A percentile compares a stretch with the other conserved stretches of the same genome.
Evolutionary conservation across 768 basidiomycete species (phyloP).

Genomic region (Sutorius australiensis): DNA sequence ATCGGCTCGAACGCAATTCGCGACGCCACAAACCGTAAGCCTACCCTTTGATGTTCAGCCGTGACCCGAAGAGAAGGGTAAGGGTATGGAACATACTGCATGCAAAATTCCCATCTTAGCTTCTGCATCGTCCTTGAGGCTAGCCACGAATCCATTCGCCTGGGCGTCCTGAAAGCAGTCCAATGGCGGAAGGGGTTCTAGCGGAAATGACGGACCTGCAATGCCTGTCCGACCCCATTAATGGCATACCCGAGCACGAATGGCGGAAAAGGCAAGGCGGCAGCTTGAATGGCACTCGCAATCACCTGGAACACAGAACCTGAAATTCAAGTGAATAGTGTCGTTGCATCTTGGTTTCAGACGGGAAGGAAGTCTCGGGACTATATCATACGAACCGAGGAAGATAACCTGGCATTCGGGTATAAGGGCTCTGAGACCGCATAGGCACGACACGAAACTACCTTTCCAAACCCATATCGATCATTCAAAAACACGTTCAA

Average conservation of each 20-base stretch:
- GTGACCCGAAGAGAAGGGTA: constrained; percentile 11
- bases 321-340: neutral
- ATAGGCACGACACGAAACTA: neutral
- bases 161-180: constrained; percentile 39
- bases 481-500: constrained; percentile 27
- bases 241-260: constrained; percentile 41
- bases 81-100: constrained; percentile 31
- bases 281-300: constrained; percentile 36
- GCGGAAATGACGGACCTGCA: constrained; percentile 36
- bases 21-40: constrained; percentile 31
- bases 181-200: neutral
- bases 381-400: constrained; percentile 16
- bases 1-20: neutral
- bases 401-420: constrained; percentile 21
- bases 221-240: constrained; percentile 42
- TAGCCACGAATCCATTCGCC: constrained; percentile 43
- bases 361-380: no score
- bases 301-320: constrained; percentile 30
- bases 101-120: constrained; percentile 42
- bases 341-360: neutral
- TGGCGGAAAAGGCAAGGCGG: constrained; percentile 43
- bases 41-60: constrained; percentile 6
- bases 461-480: constrained; percentile 35
- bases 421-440: neutral
- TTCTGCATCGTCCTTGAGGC: constrained; percentile 37